Conservation (phyloP, 2,329 filamentous ascomycete species). For the Macrophomina pseudophaseolina region DNA sequence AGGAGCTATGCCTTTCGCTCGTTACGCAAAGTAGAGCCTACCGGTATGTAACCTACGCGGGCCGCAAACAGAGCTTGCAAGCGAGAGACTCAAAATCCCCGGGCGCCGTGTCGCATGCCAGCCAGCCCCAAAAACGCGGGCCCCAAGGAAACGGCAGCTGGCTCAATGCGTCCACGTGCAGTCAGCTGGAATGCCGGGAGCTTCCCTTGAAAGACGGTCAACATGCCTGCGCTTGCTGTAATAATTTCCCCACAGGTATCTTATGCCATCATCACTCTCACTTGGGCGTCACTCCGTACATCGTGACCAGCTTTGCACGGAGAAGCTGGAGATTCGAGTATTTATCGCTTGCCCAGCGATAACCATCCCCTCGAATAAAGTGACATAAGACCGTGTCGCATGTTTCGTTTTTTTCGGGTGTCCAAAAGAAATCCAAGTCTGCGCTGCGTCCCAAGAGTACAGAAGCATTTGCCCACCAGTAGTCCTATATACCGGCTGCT, state of each 20-base stretch:
- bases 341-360: not conserved
- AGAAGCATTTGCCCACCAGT: not conserved
- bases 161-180: slow-evolving; percentile 7
- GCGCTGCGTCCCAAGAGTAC: not conserved
- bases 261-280: not conserved
- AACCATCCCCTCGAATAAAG: not conserved
- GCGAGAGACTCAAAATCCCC: slow-evolving; percentile 1
- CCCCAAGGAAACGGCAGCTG: not conserved
- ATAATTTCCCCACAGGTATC: too few relatives aligned
- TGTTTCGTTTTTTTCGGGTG: not conserved
- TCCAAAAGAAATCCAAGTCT: not conserved
- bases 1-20: not conserved
- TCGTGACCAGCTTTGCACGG: not conserved
- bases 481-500: not conserved
- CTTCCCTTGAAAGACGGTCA: not conserved
- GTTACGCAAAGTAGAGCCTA: slow-evolving; percentile 1
- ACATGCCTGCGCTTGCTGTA: too few relatives aligned
- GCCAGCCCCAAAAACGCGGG: slow-evolving; percentile 1
- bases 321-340: not conserved
- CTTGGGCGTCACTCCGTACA: not conserved
- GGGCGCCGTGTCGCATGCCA: slow-evolving; percentile 5
- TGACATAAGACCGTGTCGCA: not conserved
- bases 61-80: not conserved
- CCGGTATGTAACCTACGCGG: not conserved
- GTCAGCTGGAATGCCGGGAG: not conserved